Evolutionary conservation across 1,284 basidiomycete genomes (phyloP).

Genomic region (Peniophora sp.): DNA sequence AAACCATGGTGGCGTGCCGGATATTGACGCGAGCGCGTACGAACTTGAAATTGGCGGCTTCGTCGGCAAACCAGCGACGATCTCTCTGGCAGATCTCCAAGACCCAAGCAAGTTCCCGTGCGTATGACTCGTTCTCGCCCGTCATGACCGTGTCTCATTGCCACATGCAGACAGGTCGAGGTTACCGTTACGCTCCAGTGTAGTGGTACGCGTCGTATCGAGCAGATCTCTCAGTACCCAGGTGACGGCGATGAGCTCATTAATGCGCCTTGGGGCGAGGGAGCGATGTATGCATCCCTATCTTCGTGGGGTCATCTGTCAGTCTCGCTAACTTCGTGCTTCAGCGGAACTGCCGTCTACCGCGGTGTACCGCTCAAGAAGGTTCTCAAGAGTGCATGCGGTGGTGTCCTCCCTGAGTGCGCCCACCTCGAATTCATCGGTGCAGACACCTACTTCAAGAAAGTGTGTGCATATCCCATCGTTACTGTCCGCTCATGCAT

Average conservation of each 20-base stretch:
- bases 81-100: slow-evolving; percentile 38
- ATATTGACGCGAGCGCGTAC: slow-evolving; percentile 34
- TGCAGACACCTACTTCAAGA: slow-evolving; percentile 55
- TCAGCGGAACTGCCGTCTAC: slow-evolving; percentile 25
- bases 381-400: slow-evolving; percentile 44
- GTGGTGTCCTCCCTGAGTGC: slow-evolving; percentile 39
- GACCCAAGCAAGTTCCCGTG: slow-evolving; percentile 39
- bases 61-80: slow-evolving; percentile 34
- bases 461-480: not conserved
- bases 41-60: slow-evolving; percentile 43
- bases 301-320: not conserved
- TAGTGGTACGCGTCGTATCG: slow-evolving; percentile 44
- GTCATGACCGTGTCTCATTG: not conserved
- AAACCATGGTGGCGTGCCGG: slow-evolving; percentile 41
- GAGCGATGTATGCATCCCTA: slow-evolving; percentile 35
- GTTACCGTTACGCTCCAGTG: slow-evolving; percentile 49
- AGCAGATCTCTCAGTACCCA: slow-evolving; percentile 46
- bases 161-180: slow-evolving; percentile 32
- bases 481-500: slow-evolving; percentile 7
- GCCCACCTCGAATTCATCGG: slow-evolving; percentile 49
- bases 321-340: not conserved
- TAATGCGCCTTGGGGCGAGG: slow-evolving; percentile 50
- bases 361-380: slow-evolving; percentile 47
- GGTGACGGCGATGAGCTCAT: slow-evolving; percentile 53
- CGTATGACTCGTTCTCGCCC: slow-evolving; percentile 10